Evolutionary conservation across 2,329 filamentous ascomycete species (phyloP).

Genomic region (Sporothrix protearum): DNA sequence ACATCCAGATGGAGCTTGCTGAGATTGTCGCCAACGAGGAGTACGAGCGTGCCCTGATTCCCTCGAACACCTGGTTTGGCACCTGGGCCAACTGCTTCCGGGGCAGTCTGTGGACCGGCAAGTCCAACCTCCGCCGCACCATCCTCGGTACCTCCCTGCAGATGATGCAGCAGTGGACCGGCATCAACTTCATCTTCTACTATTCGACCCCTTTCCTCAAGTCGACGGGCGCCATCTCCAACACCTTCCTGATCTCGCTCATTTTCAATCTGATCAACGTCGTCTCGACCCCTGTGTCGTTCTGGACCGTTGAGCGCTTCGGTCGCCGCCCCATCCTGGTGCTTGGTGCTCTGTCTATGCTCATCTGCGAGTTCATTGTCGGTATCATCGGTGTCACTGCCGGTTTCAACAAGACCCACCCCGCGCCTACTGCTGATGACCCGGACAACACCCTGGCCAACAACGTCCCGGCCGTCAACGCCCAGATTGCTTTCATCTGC

Average conservation of each 20-base stretch:
- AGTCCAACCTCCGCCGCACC: conserved; percentile 66
- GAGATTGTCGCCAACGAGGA: conserved; percentile 89
- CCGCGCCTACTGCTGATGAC: conserved; percentile 40
- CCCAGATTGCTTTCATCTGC: conserved; percentile 83
- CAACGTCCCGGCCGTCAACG: conserved; percentile 57
- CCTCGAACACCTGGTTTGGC: conserved; percentile 60
- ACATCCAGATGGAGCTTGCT: conserved; percentile 72
- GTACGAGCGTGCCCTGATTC: conserved; percentile 71
- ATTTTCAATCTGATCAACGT: conserved; percentile 89
- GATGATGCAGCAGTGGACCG: conserved; percentile 80
- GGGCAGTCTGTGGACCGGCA: conserved; percentile 59
- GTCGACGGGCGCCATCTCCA: conserved; percentile 68
- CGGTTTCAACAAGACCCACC: conserved; percentile 50
- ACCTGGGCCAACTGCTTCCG: conserved; percentile 68
- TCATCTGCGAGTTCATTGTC: conserved; percentile 82
- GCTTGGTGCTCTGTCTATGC: conserved; percentile 75
- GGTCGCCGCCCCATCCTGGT: conserved; percentile 79
- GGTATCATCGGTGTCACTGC: conserved; percentile 68
- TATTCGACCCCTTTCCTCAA: conserved; percentile 82
- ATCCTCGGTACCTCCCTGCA: conserved; percentile 69
- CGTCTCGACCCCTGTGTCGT: conserved; percentile 77
- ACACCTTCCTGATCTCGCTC: conserved; percentile 79
- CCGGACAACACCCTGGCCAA: conserved; percentile 42
- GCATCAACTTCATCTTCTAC: conserved; percentile 89
- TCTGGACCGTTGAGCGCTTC: conserved; percentile 78